A percentile compares a stretch with the other conserved stretches of the same genome.
Evolutionary conservation across 2,329 filamentous ascomycete species (phyloP).

Genomic region (Colletotrichum sp.): DNA sequence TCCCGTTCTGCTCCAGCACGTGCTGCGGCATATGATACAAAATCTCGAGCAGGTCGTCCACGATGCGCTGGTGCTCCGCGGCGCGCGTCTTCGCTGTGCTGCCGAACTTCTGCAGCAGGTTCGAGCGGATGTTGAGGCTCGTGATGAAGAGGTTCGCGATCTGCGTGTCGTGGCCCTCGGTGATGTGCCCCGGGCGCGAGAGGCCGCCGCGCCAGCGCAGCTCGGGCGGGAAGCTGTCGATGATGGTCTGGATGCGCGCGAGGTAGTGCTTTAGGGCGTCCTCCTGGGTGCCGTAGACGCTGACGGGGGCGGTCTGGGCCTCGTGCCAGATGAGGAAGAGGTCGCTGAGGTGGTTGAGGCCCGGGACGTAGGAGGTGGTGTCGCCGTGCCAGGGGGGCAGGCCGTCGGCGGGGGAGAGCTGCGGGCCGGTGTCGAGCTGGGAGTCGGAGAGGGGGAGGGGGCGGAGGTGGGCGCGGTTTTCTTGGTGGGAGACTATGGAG

Average conservation of each 20-base stretch:
- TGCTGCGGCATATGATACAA: constrained; percentile 36
- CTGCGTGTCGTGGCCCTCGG: constrained; percentile 39
- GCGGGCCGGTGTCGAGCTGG: constrained; percentile 30
- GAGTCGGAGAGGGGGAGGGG: constrained; percentile 32
- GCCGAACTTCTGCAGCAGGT: constrained; percentile 36
- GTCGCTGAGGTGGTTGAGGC: constrained; percentile 35
- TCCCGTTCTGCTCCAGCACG: constrained; percentile 37
- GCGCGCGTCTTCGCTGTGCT: constrained; percentile 4
- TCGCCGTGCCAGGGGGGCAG: constrained; percentile 35
- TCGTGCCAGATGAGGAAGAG: constrained; percentile 39
- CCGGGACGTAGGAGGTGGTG: constrained; percentile 33
- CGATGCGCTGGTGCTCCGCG: constrained; percentile 33
- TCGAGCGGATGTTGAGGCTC: constrained; percentile 39
- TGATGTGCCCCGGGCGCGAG: constrained; percentile 31
- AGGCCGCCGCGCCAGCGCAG: constrained; percentile 40
- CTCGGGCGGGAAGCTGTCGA: constrained; percentile 36
- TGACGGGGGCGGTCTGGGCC: constrained; percentile 23
- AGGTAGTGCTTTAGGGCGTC: constrained; percentile 20
- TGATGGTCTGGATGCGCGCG: constrained; percentile 28
- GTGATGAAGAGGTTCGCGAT: constrained; percentile 41
- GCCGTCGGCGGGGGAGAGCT: constrained; percentile 3
- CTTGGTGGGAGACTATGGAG: constrained; percentile 28
- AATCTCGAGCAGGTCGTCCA: constrained; percentile 40
- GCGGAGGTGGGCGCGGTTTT: constrained; percentile 26
- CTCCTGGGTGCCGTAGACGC: constrained; percentile 6